Evolutionary conservation across 2,329 filamentous ascomycete genomes (phyloP), one percentile per base, ranked within the genome.

Genomic region (Akanthomyces muscarius): DNA sequence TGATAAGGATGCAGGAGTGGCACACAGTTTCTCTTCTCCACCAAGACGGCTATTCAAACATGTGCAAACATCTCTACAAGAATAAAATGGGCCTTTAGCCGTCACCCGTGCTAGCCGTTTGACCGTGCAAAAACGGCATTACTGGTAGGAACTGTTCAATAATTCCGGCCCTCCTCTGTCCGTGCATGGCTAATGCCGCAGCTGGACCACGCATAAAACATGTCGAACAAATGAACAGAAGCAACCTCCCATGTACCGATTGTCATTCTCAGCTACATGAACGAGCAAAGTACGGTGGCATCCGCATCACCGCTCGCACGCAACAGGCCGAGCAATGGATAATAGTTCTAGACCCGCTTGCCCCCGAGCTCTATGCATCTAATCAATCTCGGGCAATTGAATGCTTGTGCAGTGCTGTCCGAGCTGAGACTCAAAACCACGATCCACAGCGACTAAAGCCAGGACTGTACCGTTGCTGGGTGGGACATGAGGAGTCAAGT

Each of bases 1-100:
- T 53, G 58, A 61, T 53, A 61, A 61, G 38, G 25, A 52, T 52
- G 18, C 58, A 23, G 58, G 33, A 36, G 33, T 45, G 38, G 57
- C 45, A 47, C 36, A 28, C 36, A 21, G 38, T 33, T 51, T 60
- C 18, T 38, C 7, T n/a, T 50, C 47, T 45, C 38, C 57, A 52
- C 58, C 21, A 21, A 51, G 16, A 21, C 11, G 25, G 36, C 23
- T n/a, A 28, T 41, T 45, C 30, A 21, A 21, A 21, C 21, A 21
- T 21, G 21, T 21, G 21, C 21, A 21, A 21, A 21, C 21, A 21
- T 21, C 21, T 21, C 21, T 21, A 21, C 21, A 21, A 21, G 33
- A 36, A 10, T 10, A 11, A 36, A 11, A 2, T 36, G 33, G 33
- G 28, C 2, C 28, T 30, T 6, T 1, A 21, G 21, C 21, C 21